Base-by-base conservation (phyloP, 2,329 filamentous ascomycete species). In the Pseudomassariella vexata region DNA sequence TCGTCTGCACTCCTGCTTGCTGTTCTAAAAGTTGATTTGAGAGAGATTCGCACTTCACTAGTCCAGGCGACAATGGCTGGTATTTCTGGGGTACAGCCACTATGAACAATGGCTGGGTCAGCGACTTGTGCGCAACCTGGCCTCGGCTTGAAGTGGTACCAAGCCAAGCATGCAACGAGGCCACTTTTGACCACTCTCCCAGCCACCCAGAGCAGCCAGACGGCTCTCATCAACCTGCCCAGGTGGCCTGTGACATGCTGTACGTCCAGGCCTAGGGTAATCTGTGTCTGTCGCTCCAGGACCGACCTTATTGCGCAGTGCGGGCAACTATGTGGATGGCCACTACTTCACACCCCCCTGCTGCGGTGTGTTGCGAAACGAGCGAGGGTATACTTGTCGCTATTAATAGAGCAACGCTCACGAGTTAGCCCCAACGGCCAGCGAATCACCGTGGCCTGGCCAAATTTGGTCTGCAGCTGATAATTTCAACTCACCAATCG, bases 41-140 rank as follows among this genome's bases (percentile, higher is more conserved):
- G 39, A 36, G 37, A 44, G 32, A 33, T 28, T 35, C 21, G 26
- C 30, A 25, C 30, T n/a, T 19, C 18, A 42, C 32, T 35, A 38
- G 38, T 34, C 38, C 36, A 30, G 30, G 29, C 34, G 37, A 23
- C 27, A 36, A 29, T 38, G 35, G 30, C 28, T 35, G 34, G 45
- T 49, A 49, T 34, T 40, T 20, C 32, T 42, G 38, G 40, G 40
- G 46, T 49, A 48, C 36, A 44, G 38, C 39, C 43, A 45, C 40
- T 38, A 41, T 42, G 32, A 33, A 35, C 39, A 45, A 48, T 48
- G 41, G 45, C 41, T 36, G 42, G 43, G 41, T 43, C 37, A 38
- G 40, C 39, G 40, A 43, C 43, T 37, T 42, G 37, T 33, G 37
- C 34, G 41, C 35, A 46, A 48, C 46, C 43, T 39, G 28, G 28